Conservation (phyloP, 2,329 filamentous ascomycete species). For the Zymoseptoria brevis region DNA sequence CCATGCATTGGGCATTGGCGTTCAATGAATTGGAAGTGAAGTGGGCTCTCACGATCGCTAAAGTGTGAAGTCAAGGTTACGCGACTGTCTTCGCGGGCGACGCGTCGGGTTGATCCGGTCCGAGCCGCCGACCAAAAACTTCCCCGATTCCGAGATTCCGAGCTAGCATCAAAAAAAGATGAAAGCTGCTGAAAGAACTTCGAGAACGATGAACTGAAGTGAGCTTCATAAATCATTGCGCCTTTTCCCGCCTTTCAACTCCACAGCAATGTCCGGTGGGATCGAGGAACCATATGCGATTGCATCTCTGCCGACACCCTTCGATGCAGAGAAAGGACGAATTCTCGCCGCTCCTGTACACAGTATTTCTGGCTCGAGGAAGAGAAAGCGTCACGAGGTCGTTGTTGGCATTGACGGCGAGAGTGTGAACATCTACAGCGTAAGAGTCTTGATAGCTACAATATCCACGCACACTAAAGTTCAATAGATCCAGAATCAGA, state of each 20-base stretch:
- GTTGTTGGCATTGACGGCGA: conserved; percentile 54
- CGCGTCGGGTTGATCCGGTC: background rate
- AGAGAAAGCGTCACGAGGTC: conserved; percentile 56
- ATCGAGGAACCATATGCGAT: conserved; percentile 34
- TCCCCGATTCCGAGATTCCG: background rate
- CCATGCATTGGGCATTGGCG: conserved; percentile 13
- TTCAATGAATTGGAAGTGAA: background rate
- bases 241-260: background rate
- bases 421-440: conserved; percentile 55
- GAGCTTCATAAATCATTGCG: background rate
- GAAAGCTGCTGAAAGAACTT: background rate
- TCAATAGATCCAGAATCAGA: conserved; percentile 51
- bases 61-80: background rate
- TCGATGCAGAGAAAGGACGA: conserved; percentile 33
- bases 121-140: background rate
- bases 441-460: conserved; percentile 25
- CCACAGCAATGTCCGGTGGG: conserved; percentile 15
- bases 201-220: background rate
- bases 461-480: conserved; percentile 10
- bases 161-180: background rate
- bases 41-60: background rate
- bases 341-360: conserved; percentile 42
- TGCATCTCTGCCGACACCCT: conserved; percentile 37
- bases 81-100: background rate
- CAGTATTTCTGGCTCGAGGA: conserved; percentile 48